Evolutionary conservation across 345 rosid species (phyloP).

Genomic region (Populus nigra): DNA sequence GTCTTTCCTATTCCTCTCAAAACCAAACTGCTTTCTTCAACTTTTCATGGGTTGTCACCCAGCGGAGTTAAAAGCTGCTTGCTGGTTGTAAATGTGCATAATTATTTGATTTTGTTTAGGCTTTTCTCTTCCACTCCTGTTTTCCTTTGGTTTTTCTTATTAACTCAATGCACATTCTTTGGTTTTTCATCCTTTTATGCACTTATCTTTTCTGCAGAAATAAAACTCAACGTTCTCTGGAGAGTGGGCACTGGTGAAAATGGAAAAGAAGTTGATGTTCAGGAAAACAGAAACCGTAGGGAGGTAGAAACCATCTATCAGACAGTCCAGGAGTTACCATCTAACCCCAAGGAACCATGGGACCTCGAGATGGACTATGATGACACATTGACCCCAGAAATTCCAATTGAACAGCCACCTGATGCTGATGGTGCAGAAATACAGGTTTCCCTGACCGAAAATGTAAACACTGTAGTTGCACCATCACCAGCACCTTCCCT

Average conservation of each 20-base stretch:
- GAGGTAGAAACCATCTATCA: slow-evolving; percentile 73
- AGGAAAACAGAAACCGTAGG: slow-evolving; percentile 76
- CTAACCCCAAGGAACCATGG: slow-evolving; percentile 95
- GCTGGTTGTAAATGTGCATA: not conserved
- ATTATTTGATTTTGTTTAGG: not conserved
- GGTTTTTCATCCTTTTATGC: slow-evolving; percentile 26
- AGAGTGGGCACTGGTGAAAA: slow-evolving; percentile 76
- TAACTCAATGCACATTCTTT: slow-evolving; percentile 5
- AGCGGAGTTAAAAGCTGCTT: not conserved
- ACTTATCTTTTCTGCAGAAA: slow-evolving; percentile 59
- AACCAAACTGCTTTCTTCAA: not conserved
- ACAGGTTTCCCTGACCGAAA: slow-evolving; percentile 42
- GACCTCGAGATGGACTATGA: slow-evolving; percentile 91
- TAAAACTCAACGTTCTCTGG: slow-evolving; percentile 57
- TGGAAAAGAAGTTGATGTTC: slow-evolving; percentile 87
- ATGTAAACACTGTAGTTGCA: slow-evolving; percentile 24
- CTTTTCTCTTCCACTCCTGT: not conserved
- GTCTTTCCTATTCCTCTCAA: not conserved
- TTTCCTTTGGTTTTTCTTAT: not conserved
- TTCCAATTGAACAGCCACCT: slow-evolving; percentile 81
- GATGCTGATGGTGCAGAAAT: slow-evolving; percentile 55
- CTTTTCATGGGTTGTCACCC: not conserved
- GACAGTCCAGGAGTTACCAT: slow-evolving; percentile 57
- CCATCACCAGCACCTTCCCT: slow-evolving; percentile 37
- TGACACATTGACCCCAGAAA: slow-evolving; percentile 80